Percentiles rank a stretch among this genome's conserved stretches.
These are phyloP conservation scores for Euclidium syriacum DNA, from an alignment of 345 rosid genomes.

Conservation along the genomic window DNA sequence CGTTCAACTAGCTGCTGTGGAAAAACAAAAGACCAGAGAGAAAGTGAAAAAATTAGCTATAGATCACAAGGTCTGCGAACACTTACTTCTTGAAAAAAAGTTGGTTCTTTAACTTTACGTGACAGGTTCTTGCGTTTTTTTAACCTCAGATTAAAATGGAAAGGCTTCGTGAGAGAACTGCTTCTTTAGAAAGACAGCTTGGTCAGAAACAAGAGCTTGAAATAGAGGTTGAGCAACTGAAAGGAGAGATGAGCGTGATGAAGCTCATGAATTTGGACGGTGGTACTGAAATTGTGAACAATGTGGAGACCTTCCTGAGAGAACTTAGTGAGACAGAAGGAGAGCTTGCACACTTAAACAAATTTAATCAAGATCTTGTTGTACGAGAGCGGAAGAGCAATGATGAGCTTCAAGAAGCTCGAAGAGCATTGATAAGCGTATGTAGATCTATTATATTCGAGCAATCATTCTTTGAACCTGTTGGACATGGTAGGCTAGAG, in stretches of 20 bases:
- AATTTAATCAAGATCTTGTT: slow-evolving; percentile 73
- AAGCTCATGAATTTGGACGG: slow-evolving; percentile 63
- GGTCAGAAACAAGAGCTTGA: slow-evolving; percentile 83
- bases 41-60: slow-evolving; percentile 70
- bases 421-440: slow-evolving; percentile 75
- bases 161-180: slow-evolving; percentile 56
- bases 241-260: slow-evolving; percentile 60
- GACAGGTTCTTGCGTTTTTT: slow-evolving; percentile 18
- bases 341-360: slow-evolving; percentile 61
- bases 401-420: slow-evolving; percentile 90
- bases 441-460: slow-evolving; percentile 20
- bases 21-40: slow-evolving; percentile 76
- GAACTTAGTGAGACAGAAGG: slow-evolving; percentile 82
- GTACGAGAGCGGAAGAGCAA: slow-evolving; percentile 80
- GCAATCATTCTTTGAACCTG: neutral
- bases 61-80: slow-evolving; percentile 72
- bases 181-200: slow-evolving; percentile 64
- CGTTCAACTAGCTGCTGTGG: slow-evolving; percentile 66
- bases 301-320: slow-evolving; percentile 52
- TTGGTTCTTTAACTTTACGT: slow-evolving; percentile 17
- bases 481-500: neutral
- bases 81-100: slow-evolving; percentile 17
- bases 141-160: slow-evolving; percentile 65
- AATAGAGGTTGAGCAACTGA: slow-evolving; percentile 71
- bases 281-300: slow-evolving; percentile 59